These are phyloP conservation scores for Thecaphora thlaspeos DNA, from an alignment of 1,284 basidiomycete species.

Conservation along the genomic window DNA sequence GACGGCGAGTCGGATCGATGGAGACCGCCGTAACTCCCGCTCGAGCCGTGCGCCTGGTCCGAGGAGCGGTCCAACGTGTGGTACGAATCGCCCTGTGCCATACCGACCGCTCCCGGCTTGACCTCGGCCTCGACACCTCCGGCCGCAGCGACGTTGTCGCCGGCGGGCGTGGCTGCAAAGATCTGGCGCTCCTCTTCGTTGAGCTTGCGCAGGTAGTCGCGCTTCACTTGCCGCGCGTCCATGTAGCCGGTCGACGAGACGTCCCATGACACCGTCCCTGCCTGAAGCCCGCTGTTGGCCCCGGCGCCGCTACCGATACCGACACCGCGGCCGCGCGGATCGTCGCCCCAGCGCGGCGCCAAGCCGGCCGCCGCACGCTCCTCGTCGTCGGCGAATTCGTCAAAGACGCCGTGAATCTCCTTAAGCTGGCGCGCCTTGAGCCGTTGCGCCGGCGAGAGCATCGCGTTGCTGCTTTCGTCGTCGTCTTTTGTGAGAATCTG, in stretches of 20 bases:
- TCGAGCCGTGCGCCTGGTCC: too few relatives aligned
- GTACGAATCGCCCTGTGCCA: too few relatives aligned
- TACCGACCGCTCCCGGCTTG: too few relatives aligned
- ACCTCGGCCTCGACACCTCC: too few relatives aligned
- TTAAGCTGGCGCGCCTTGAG: slow-evolving; percentile 37
- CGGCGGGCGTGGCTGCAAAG: too few relatives aligned
- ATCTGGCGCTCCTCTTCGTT: slow-evolving; percentile 22
- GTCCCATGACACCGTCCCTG: slow-evolving; percentile 29
- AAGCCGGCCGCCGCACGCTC: slow-evolving; percentile 17
- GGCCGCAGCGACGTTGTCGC: too few relatives aligned
- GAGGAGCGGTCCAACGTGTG: too few relatives aligned
- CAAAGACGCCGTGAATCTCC: slow-evolving; percentile 39
- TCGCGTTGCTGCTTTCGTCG: slow-evolving; percentile 29
- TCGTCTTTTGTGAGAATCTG: slow-evolving; percentile 31
- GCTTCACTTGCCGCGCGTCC: slow-evolving; percentile 38
- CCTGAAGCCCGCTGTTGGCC: slow-evolving; percentile 12
- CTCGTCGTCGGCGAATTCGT: slow-evolving; percentile 30
- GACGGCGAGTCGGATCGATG: too few relatives aligned
- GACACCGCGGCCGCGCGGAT: too few relatives aligned
- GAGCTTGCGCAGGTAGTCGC: slow-evolving; percentile 32
- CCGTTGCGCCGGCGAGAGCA: slow-evolving; percentile 34
- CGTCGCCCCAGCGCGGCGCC: slow-evolving; percentile 26
- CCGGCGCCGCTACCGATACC: slow-evolving; percentile 1
- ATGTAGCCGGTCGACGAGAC: slow-evolving; percentile 34
- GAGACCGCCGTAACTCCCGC: too few relatives aligned